phyloP scores from a whole-genome alignment of 2,329 filamentous ascomycete genomes.

The Hypoxylon sp. region DNA sequence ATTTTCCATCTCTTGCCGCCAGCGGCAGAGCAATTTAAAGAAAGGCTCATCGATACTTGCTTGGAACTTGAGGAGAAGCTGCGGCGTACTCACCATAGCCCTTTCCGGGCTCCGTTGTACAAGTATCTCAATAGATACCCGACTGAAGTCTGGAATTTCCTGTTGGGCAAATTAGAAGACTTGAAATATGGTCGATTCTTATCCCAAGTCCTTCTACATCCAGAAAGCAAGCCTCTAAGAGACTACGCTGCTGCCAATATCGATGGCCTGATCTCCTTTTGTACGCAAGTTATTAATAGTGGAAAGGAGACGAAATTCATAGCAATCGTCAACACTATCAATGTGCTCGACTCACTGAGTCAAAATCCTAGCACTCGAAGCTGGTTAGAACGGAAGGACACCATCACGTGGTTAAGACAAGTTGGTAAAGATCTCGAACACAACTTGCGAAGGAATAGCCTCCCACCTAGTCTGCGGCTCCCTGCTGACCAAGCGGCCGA shows the following conservation, averaged over 20 bases:
- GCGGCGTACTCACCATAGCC: conserved; percentile 88
- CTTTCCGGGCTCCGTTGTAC: conserved; percentile 90
- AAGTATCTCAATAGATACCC: conserved; percentile 95
- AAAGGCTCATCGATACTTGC: conserved; percentile 89
- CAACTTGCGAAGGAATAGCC: conserved; percentile 77
- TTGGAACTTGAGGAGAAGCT: conserved; percentile 88
- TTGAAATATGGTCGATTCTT: conserved; percentile 92
- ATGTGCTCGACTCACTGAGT: conserved; percentile 84
- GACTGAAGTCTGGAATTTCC: conserved; percentile 85
- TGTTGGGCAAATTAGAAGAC: conserved; percentile 84
- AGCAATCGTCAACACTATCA: conserved; percentile 88
- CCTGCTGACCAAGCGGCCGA: conserved; percentile 91
- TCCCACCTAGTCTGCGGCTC: conserved; percentile 81
- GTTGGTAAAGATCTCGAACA: conserved; percentile 84
- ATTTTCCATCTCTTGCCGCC: conserved; percentile 96
- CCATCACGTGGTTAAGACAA: conserved; percentile 71
- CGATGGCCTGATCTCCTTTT: conserved; percentile 77
- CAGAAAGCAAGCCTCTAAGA: conserved; percentile 80
- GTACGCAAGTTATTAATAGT: conserved; percentile 73
- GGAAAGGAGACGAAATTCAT: conserved; percentile 77
- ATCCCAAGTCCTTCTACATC: conserved; percentile 84
- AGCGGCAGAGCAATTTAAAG: conserved; percentile 91
- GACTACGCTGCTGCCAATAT: conserved; percentile 81
- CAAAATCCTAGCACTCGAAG: conserved; percentile 73
- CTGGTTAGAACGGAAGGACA: conserved; percentile 80